Conservation (phyloP, 805 yeast species). For the Cyberlindnera euphorbiae region DNA sequence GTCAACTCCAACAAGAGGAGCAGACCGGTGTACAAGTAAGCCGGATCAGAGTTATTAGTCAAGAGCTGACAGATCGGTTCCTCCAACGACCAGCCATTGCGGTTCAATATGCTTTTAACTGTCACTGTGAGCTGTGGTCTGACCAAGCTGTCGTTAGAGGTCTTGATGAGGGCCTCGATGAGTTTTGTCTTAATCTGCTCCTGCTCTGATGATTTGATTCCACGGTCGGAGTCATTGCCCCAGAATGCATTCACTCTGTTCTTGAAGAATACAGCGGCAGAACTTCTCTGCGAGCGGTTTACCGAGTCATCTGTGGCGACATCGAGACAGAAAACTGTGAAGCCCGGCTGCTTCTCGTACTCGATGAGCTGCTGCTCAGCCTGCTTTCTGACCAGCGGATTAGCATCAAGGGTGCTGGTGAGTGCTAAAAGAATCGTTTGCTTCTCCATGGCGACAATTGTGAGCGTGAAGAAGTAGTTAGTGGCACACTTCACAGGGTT, state of each 20-base stretch:
- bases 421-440: constrained; percentile 45
- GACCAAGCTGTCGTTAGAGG: constrained; percentile 37
- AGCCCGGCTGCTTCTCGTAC: constrained; percentile 53
- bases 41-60: constrained; percentile 30
- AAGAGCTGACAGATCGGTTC: constrained; percentile 32
- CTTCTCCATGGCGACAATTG: constrained; percentile 32
- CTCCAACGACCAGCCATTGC: constrained; percentile 34
- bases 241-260: constrained; percentile 55
- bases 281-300: constrained; percentile 43
- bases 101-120: constrained; percentile 46
- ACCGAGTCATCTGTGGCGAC: constrained; percentile 41
- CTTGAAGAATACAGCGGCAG: constrained; percentile 66
- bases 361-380: constrained; percentile 48
- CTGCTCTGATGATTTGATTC: constrained; percentile 43
- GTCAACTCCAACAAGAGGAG: constrained; percentile 51
- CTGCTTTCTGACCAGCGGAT: constrained; percentile 43
- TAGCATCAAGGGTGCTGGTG: constrained; percentile 51
- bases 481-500: too few species aligned
- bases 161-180: constrained; percentile 44
- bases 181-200: constrained; percentile 51
- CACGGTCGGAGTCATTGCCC: constrained; percentile 32
- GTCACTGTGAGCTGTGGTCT: constrained; percentile 56
- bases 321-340: constrained; percentile 49
- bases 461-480: too few species aligned
- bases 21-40: constrained; percentile 48